Evolutionary conservation across 2,329 filamentous ascomycete species (phyloP).

Genomic region (Talaromyces marneffei): DNA sequence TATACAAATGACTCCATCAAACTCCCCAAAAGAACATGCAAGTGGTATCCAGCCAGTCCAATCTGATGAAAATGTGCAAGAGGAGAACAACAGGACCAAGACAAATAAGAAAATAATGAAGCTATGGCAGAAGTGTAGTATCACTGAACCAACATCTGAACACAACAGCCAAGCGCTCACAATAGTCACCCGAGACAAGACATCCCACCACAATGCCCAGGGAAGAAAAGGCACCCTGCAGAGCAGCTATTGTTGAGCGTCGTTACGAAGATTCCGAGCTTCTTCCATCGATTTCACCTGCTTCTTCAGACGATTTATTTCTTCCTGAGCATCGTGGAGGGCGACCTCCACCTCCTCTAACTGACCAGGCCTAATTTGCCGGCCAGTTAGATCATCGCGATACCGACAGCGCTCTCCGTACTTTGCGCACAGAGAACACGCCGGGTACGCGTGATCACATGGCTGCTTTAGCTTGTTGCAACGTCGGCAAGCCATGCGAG

Average conservation of each 20-base stretch:
- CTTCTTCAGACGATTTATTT: neutral
- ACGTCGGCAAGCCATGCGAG: constrained; percentile 9
- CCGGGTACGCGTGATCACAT: constrained; percentile 8
- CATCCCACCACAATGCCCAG: neutral
- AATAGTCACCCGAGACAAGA: neutral
- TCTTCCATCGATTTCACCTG: neutral
- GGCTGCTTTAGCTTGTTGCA: constrained; percentile 8
- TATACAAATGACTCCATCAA: neutral
- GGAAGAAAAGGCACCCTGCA: neutral
- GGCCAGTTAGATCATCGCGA: constrained; percentile 4
- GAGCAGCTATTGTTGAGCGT: neutral
- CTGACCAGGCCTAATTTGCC: constrained; percentile 9
- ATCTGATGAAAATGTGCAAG: neutral
- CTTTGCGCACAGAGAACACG: neutral
- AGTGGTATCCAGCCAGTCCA: neutral
- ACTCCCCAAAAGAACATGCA: neutral
- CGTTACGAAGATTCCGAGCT: neutral
- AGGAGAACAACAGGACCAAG: neutral
- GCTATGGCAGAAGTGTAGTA: neutral
- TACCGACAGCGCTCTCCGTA: neutral
- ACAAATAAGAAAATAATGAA: neutral
- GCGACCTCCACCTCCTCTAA: constrained; percentile 6
- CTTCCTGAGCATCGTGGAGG: neutral
- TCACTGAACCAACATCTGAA: neutral
- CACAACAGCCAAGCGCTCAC: neutral